These are phyloP conservation scores for Astragalus membranaceus DNA, from an alignment of 306 rosid species.

Conservation along the genomic window DNA sequence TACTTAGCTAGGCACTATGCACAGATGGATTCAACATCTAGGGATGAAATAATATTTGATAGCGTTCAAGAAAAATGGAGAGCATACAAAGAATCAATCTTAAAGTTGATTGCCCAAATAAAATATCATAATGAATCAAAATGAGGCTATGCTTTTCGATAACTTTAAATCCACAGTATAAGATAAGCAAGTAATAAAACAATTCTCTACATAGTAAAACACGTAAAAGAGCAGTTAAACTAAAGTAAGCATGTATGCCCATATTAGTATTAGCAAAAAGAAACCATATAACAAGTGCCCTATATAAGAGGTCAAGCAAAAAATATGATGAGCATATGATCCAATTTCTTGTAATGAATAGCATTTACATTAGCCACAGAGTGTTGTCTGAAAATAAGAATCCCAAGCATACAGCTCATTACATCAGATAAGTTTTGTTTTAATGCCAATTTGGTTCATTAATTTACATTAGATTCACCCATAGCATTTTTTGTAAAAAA, in stretches of 20 bases:
- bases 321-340: not conserved
- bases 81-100: not conserved
- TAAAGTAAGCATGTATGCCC: not conserved
- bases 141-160: constrained; percentile 3
- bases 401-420: not conserved
- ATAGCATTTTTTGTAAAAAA: not conserved
- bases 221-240: not conserved
- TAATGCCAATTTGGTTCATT: not conserved
- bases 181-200: not conserved
- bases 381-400: not conserved
- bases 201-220: not conserved
- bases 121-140: constrained; percentile 14
- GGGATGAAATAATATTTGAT: not conserved
- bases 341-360: not conserved
- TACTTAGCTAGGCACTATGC: constrained; percentile 1
- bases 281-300: not conserved
- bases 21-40: not conserved
- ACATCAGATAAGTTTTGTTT: not conserved
- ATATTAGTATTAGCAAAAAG: not conserved
- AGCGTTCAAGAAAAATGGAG: not conserved
- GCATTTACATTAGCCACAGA: not conserved
- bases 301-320: not conserved
- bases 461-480: not conserved
- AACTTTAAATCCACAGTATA: not conserved
- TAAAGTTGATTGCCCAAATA: not conserved